Base-by-base conservation (phyloP, 75 land plant species). In the Selaginella tamariscina region DNA sequence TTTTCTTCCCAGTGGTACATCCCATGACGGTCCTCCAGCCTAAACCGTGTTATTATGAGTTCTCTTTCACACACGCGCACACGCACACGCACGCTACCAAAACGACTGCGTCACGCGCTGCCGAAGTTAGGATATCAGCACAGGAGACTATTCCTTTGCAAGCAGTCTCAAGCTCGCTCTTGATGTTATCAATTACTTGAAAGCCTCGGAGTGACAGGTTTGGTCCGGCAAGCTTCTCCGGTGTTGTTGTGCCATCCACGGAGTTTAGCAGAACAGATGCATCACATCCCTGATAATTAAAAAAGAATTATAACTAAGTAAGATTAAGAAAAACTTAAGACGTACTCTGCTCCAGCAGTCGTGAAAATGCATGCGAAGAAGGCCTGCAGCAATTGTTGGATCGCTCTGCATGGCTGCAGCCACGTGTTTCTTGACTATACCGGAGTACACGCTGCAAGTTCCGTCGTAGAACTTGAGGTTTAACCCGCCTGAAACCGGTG, bases 11-110 rank as follows among this genome's bases (percentile, higher is more conserved):
- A 59, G 62, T 23, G 21, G 26, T 9, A 59, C 62, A 23, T 21
- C 26, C 62, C 62, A 59, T 8, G 26, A 59, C 21, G 62, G 62
- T 5, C 62, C 62, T 59, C 62, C 62, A 59, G 26, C 62, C 62
- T 59, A 27, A 21, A 59, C 26, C 8, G 23, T n/a, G 49, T 39
- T 39, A 5, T 39, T 39, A 15, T 5, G 49, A 23, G 23, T 8
- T 23, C 21, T 26, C 62, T 59, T 59, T n/a, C n/a, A n/a, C n/a
- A n/a, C n/a, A n/a, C n/a, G n/a, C n/a, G n/a, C n/a, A n/a, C n/a
- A n/a, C n/a, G n/a, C n/a, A n/a, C n/a, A n/a, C n/a, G n/a, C n/a
- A n/a, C n/a, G n/a, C n/a, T n/a, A 59, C 62, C 23, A 8, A 2
- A 23, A 23, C 26, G 23, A 59, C 62, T 23, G 62, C 62, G 26